Evolutionary conservation across 2,329 filamentous ascomycete genomes (phyloP).

Genomic region (Fusarium mundagurra): DNA sequence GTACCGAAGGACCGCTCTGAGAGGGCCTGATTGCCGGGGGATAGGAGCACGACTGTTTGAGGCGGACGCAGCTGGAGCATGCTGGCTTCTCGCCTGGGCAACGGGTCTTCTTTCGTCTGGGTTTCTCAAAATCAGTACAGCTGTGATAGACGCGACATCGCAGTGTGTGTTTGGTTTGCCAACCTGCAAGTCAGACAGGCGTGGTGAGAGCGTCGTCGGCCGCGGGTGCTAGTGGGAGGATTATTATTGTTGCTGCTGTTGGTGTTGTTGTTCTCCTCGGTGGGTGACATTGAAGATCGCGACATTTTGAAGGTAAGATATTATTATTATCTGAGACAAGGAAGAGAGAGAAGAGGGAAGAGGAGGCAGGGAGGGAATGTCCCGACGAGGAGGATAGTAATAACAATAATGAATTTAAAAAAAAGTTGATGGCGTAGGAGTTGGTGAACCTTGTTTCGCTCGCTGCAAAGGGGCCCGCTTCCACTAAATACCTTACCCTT

Average conservation of each 20-base stretch:
- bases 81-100: conserved; percentile 62
- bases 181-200: conserved; percentile 61
- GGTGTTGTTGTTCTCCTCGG: conserved; percentile 41
- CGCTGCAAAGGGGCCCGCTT: conserved; percentile 28
- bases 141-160: background rate
- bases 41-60: conserved; percentile 60
- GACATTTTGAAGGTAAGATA: background rate
- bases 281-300: conserved; percentile 45
- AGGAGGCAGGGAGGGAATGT: background rate
- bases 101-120: conserved; percentile 59
- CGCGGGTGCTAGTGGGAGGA: conserved; percentile 38
- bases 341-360: background rate
- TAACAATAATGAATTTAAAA: background rate
- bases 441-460: conserved; percentile 16
- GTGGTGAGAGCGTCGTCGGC: conserved; percentile 53
- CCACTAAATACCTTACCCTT: conserved; percentile 34
- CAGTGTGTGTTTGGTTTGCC: conserved; percentile 10
- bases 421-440: background rate
- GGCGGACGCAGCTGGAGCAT: conserved; percentile 60
- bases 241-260: background rate
- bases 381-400: background rate
- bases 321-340: background rate
- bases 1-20: conserved; percentile 57
- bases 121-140: background rate
- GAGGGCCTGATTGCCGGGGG: conserved; percentile 50